These are phyloP conservation scores for Ocimum tenuiflorum DNA, from an alignment of 257 asterid genomes.

Conservation along the genomic window DNA sequence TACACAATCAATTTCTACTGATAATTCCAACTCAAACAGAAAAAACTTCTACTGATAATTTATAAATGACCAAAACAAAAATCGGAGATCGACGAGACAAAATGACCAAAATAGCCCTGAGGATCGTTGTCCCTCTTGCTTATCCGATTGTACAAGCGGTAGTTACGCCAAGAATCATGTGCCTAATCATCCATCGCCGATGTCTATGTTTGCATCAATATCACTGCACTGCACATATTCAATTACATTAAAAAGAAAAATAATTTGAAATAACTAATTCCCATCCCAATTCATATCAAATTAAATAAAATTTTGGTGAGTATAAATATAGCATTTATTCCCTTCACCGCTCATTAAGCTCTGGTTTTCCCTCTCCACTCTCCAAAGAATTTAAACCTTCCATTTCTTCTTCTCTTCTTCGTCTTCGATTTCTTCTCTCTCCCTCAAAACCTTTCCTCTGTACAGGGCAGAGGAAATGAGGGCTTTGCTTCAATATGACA, in stretches of 20 bases:
- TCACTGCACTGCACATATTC: neutral
- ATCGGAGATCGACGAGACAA: neutral
- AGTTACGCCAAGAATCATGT: conserved; percentile 42
- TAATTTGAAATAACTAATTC: neutral
- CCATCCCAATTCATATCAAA: neutral
- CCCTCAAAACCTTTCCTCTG: neutral
- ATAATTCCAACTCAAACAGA: too few relatives aligned
- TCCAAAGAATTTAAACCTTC: conserved; percentile 41
- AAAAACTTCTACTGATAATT: too few relatives aligned
- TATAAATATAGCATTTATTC: conserved; percentile 37
- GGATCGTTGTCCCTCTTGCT: conserved; percentile 19
- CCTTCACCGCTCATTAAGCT: conserved; percentile 28
- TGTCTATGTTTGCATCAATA: conserved; percentile 19
- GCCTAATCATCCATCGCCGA: conserved; percentile 10
- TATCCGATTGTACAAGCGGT: conserved; percentile 19
- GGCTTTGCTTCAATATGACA: conserved; percentile 19
- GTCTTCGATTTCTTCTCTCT: neutral
- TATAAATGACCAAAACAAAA: too few relatives aligned
- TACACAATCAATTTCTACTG: too few relatives aligned
- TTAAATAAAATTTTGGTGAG: conserved; percentile 7
- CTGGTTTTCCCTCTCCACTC: conserved; percentile 19
- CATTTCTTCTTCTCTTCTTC: neutral
- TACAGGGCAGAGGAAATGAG: conserved; percentile 26
- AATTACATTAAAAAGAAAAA: neutral
- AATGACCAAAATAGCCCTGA: conserved; percentile 19